These are phyloP conservation scores for Trichaptum fuscoviolaceum DNA, from an alignment of 768 basidiomycete genomes.

Conservation along the genomic window DNA sequence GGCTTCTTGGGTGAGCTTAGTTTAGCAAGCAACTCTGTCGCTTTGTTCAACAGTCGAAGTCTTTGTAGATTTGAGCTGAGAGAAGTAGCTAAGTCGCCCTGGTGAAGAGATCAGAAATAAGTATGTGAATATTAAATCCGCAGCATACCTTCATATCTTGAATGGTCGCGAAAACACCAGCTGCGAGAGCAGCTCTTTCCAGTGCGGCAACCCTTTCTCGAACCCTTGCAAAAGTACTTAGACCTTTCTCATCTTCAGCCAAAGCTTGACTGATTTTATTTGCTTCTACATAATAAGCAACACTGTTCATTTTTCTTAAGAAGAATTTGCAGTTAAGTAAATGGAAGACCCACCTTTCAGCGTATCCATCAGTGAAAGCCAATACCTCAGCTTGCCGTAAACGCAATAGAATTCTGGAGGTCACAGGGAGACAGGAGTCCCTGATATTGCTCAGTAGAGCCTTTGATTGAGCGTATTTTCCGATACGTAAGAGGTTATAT, in stretches of 20 bases:
- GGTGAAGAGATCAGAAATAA: constrained; percentile 7
- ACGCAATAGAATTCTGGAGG: constrained; percentile 48
- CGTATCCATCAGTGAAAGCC: constrained; percentile 52
- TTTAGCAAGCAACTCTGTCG: constrained; percentile 61
- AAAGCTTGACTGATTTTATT: constrained; percentile 38
- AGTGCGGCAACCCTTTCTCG: constrained; percentile 51
- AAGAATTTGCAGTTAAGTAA: not conserved
- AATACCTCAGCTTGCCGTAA: constrained; percentile 65
- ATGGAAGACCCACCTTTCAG: constrained; percentile 44
- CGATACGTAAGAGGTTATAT: constrained; percentile 73
- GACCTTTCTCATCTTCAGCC: constrained; percentile 38
- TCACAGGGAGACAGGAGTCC: constrained; percentile 41
- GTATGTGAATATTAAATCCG: constrained; percentile 8
- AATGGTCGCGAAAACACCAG: constrained; percentile 62
- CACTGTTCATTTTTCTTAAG: not conserved
- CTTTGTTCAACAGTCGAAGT: constrained; percentile 76
- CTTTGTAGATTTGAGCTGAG: constrained; percentile 61
- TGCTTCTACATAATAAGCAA: constrained; percentile 51
- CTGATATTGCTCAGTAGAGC: constrained; percentile 57
- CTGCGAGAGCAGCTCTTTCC: constrained; percentile 69
- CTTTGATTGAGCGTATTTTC: constrained; percentile 64
- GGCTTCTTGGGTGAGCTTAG: constrained; percentile 37
- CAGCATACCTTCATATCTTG: constrained; percentile 54
- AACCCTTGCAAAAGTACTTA: constrained; percentile 53
- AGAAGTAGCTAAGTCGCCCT: constrained; percentile 60